Evolutionary conservation across 75 land plant species (phyloP), one percentile per base, ranked within the genome.

Genomic region (Chamaecyparis obtusa): DNA sequence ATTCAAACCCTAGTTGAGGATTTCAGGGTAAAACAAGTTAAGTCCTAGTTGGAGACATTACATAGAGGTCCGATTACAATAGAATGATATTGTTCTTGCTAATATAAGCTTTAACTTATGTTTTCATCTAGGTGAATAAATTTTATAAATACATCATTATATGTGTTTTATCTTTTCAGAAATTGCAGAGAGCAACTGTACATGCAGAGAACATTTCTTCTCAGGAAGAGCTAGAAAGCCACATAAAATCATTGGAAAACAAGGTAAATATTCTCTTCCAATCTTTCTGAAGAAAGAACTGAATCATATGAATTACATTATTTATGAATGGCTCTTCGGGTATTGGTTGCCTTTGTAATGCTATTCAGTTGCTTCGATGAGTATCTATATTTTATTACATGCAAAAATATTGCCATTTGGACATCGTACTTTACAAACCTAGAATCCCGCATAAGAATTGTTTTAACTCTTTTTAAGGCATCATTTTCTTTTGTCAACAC

Each of bases 251-350:
- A 48, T 41, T 75, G 16, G 49, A 76, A 76, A 44, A 46, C 41
- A 86, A 74, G 84, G 49, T 46, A 86, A 86, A 11, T 41, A 86
- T 11, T 9, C 21, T 39, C 49, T 39, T 64, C 35, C n/a, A 86
- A 75, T 41, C 10, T 83, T 21, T 82, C 1, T 30, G 32, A n/a
- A 10, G 24, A 1, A 9, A 81, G 37, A 36, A 32, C 82, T 15
- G 77, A 75, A 36, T 10, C 44, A 19, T 37, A 75, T 85, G 43
- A 85, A 24, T 30, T 85, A 39, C n/a, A 36, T 84, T 24, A 80
- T 80, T 39, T 24, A 46, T 46, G 83, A 41, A n/a, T n/a, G 30
- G 15, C 1, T 43, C 46, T 46, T 81, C 27, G n/a, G 10, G 11
- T 80, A 6, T 2, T 10, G 41, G 51, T 81, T 81, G 13, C 33